Base-by-base conservation (phyloP, 805 yeast species). In the Kockiozyma suomiensis region DNA sequence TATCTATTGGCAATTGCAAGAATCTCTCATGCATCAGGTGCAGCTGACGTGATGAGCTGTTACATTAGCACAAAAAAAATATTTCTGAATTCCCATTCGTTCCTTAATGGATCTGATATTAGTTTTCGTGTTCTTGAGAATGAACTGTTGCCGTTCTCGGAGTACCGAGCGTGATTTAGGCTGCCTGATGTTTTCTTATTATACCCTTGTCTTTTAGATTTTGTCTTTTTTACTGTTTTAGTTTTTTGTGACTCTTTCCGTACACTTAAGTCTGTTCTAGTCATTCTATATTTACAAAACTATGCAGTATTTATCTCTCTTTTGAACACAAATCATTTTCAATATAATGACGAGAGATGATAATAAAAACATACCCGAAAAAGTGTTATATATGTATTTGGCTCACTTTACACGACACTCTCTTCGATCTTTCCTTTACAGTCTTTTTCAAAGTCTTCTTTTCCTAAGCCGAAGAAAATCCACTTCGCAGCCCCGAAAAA, bases 401-500 rank as follows among this genome's bases (percentile, higher is more conserved):
- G 7, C 37, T 32, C 37, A 13, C 38, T 33, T n/a, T 13, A 13
- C 17, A 1, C 17, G 15, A 17, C 46, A 21, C 46, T 10, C 23
- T 28, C 3, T 3, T 28, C 25, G 19, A 21, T 21, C 8, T 23
- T 10, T 21, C 46, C 28, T 41, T 17, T n/a, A 7, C 19, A 8
- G 19, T 28, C 28, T 41, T 21, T 8, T 19, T 41, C 46, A 8
- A 21, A 8, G 10, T 28, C 28, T 23, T 41, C 46, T 23, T 41
- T 15, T 6, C 26, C 28, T 12, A 41, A 8, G 21, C 19, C 35
- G 48, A 35, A 15, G n/a, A 15, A 7, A 12, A 10, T 41, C 78
- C 75, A 5, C 78, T 81, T 74, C 96, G 90, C 1, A 90, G 85
- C 51, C 19, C 62, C 19, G 40, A 60, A 60, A 10, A 47, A 23